phyloP scores from a whole-genome alignment of 2,329 filamentous ascomycete species.

The Nothophaeocryptopus gaeumannii region DNA sequence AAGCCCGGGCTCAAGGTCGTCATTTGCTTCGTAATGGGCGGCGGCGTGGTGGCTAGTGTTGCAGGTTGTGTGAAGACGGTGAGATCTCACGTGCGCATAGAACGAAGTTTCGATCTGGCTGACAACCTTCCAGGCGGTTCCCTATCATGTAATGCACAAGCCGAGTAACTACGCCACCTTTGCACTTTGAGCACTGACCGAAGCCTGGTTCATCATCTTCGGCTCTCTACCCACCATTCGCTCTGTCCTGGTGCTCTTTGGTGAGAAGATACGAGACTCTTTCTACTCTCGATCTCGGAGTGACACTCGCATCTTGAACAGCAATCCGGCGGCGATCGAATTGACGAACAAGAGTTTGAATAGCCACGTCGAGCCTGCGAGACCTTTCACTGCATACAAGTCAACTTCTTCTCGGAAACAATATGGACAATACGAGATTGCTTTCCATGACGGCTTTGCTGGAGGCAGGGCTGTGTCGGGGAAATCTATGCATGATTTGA shows the following conservation, averaged over 20 bases:
- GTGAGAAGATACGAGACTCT: slow-evolving; percentile 1
- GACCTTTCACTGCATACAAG: no score
- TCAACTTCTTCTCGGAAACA: neutral
- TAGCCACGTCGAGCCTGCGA: neutral
- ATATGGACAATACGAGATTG: slow-evolving; percentile 4
- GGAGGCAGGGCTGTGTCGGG: neutral
- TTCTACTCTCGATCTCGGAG: neutral
- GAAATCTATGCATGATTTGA: no score
- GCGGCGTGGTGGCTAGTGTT: slow-evolving; percentile 17
- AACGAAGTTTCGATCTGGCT: neutral
- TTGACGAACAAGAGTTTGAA: neutral
- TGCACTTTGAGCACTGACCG: slow-evolving; percentile 13
- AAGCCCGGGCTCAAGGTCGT: slow-evolving; percentile 10
- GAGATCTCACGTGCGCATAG: no score
- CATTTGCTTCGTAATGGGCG: slow-evolving; percentile 18
- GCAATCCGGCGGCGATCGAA: neutral
- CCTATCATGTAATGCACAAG: neutral
- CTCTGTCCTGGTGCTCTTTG: slow-evolving; percentile 13
- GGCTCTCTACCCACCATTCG: slow-evolving; percentile 18
- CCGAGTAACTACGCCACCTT: slow-evolving; percentile 10
- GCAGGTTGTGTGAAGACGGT: slow-evolving; percentile 22
- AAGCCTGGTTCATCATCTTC: slow-evolving; percentile 26
- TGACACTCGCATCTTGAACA: neutral
- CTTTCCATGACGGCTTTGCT: slow-evolving; percentile 1
- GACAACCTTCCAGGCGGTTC: no score